phyloP scores from a whole-genome alignment of 352 stramenopile species.

The Plasmopara halstedii region DNA sequence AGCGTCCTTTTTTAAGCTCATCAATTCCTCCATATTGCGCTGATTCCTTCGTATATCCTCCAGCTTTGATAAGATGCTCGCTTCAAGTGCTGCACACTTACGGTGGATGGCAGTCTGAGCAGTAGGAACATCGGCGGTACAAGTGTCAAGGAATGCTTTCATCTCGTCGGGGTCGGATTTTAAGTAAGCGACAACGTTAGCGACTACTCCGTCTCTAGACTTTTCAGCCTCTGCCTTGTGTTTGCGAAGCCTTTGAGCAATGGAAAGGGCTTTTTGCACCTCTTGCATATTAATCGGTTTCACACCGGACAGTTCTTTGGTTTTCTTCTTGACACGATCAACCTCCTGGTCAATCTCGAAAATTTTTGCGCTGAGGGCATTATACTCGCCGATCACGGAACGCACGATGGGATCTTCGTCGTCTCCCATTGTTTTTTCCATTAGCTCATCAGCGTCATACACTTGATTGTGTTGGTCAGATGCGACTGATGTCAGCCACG shows the following conservation, averaged over 20 bases:
- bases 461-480: conserved; percentile 9
- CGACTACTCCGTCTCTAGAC: conserved; percentile 41
- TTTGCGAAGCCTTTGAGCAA: conserved; percentile 14
- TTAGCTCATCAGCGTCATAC: conserved; percentile 25
- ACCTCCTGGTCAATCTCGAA: conserved; percentile 35
- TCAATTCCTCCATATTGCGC: conserved; percentile 48
- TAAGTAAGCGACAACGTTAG: conserved; percentile 37
- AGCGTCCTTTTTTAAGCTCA: conserved; percentile 36
- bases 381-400: conserved; percentile 56
- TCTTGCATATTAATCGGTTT: conserved; percentile 28
- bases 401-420: conserved; percentile 48
- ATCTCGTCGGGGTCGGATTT: conserved; percentile 34
- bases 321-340: conserved; percentile 19
- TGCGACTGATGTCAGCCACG: conserved; percentile 21
- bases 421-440: conserved; percentile 24
- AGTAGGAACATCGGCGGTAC: conserved; percentile 32
- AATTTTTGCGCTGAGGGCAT: conserved; percentile 36
- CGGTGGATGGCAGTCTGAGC: conserved; percentile 42
- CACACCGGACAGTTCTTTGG: conserved; percentile 27
- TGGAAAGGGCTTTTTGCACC: conserved; percentile 12
- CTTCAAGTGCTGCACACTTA: conserved; percentile 36
- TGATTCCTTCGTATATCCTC: conserved; percentile 28
- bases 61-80: conserved; percentile 29
- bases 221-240: conserved; percentile 26
- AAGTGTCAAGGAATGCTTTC: conserved; percentile 28